Base-by-base conservation (phyloP, 1,284 basidiomycete genomes). In the Entoloma clypeatum region DNA sequence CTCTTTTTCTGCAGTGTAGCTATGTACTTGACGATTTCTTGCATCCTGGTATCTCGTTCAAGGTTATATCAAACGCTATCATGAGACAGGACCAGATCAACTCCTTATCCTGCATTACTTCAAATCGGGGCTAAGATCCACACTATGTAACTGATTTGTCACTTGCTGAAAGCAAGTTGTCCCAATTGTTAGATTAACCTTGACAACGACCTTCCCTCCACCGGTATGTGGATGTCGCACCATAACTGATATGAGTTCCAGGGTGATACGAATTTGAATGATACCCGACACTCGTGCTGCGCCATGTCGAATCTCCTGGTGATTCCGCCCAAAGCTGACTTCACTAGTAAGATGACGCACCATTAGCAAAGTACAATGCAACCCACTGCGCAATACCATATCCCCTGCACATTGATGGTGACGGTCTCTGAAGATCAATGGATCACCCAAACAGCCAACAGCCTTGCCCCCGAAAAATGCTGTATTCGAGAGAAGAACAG, bases 221-320 rank as follows among this genome's bases (percentile, higher is more conserved):
- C 77, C 77, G 17, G 72, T 77, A 53, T 74, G 67, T 4, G 77
- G 77, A 51, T 81, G 77, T 44, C 79, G 72, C 21, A 81, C 68
- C 9, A 69, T 40, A 13, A 75, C 63, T 10, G 62, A 59, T 13
- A 37, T 13, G 27, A 27, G 14, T 27, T 27, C 9, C 29, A 43
- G 7, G 43, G 3, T 26, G 62, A 59, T 13, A 37, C 13, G 27
- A 27, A 14, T 27, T 27, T 8, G 29, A 43, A 8, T 42, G 3
- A 24, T 48, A 75, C 76, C 75, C 79, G 48, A 80, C 65, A 4
- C 77, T 81, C 2, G 72, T 75, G 53, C 71, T 79, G 45, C 78
- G 67, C 72, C 73, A 81, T 1, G 65, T 60, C 1, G 72, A 74
- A 50, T 81, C 79, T 24, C 65, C 69, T 68, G 30, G n/a, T 22